Conservation (phyloP, 306 rosid species). For the Citrullus colocynthis region DNA sequence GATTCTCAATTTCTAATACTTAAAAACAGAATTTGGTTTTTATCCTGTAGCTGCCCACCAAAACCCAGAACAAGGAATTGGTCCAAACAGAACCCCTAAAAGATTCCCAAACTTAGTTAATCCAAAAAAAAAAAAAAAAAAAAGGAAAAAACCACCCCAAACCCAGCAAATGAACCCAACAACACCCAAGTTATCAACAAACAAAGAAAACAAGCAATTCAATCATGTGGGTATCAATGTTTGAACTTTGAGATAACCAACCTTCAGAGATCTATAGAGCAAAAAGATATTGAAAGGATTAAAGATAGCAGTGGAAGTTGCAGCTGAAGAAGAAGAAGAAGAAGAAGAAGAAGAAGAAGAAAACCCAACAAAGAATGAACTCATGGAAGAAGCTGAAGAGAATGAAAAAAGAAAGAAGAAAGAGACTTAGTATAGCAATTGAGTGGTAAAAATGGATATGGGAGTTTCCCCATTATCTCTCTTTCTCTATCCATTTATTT, state of each 20-base stretch:
- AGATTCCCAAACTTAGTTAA: conserved; percentile 42
- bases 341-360: conserved; percentile 1
- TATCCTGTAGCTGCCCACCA: conserved; percentile 53
- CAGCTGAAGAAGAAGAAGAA: conserved; percentile 5
- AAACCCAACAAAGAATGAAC: conserved; percentile 19
- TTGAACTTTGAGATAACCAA: conserved; percentile 13
- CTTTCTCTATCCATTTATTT: not conserved
- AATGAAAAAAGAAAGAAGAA: not conserved
- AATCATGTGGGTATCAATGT: conserved; percentile 25
- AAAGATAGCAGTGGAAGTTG: conserved; percentile 4
- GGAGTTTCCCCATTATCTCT: conserved; percentile 37
- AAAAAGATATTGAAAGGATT: not conserved
- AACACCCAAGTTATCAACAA: conserved; percentile 15
- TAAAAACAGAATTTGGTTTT: conserved; percentile 30
- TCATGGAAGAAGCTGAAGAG: conserved; percentile 20
- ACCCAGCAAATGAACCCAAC: conserved; percentile 10
- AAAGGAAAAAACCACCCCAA: not conserved
- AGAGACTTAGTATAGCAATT: conserved; percentile 21
- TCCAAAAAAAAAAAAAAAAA: not conserved
- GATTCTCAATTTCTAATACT: conserved; percentile 51
- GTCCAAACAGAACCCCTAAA: conserved; percentile 28
- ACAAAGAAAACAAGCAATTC: conserved; percentile 14
- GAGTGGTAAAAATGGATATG: conserved; percentile 25
- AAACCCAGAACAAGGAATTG: conserved; percentile 36
- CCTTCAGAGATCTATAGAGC: conserved; percentile 15